Conservation (phyloP, 805 yeast genomes). For the Dipodascopsis tothii region DNA sequence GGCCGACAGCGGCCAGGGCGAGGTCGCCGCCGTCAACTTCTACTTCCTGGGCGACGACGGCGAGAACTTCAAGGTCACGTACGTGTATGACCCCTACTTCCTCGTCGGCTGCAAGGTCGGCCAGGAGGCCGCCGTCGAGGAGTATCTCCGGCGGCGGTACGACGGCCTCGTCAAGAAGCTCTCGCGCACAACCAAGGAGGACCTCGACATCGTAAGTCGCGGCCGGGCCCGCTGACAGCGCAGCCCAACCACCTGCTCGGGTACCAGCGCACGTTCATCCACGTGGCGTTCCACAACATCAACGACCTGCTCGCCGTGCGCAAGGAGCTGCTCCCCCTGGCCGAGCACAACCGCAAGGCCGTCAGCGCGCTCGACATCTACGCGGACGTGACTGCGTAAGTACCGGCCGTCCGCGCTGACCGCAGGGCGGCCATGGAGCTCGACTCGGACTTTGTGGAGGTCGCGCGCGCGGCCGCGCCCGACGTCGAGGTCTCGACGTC, state of each 20-base stretch:
- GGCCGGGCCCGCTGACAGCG: neutral
- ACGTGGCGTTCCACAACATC: constrained; percentile 66
- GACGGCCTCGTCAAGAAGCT: constrained; percentile 57
- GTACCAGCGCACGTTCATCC: constrained; percentile 52
- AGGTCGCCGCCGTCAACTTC: constrained; percentile 83
- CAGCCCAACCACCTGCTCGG: constrained; percentile 81
- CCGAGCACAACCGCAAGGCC: constrained; percentile 56
- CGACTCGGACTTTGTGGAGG: constrained; percentile 25
- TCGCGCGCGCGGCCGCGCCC: constrained; percentile 9
- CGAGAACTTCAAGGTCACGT: constrained; percentile 82
- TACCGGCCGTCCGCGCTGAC: constrained; percentile 20
- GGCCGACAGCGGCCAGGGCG: constrained; percentile 51
- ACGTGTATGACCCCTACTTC: constrained; percentile 82
- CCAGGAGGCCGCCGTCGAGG: constrained; percentile 73
- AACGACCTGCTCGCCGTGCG: constrained; percentile 70
- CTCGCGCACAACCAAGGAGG: constrained; percentile 60
- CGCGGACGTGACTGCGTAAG: constrained; percentile 44
- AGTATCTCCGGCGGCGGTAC: constrained; percentile 58
- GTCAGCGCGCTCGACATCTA: constrained; percentile 62
- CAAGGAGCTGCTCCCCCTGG: constrained; percentile 57
- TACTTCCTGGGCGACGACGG: constrained; percentile 95
- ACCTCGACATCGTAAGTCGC: constrained; percentile 45
- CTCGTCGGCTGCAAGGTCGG: constrained; percentile 55
- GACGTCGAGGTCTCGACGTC: constrained; percentile 47
- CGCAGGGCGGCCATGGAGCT: constrained; percentile 29